A percentile compares a stretch with the other conserved stretches of the same genome.
phyloP scores from a whole-genome alignment of 805 yeast genomes.

The Hanseniaspora valbyensis region DNA sequence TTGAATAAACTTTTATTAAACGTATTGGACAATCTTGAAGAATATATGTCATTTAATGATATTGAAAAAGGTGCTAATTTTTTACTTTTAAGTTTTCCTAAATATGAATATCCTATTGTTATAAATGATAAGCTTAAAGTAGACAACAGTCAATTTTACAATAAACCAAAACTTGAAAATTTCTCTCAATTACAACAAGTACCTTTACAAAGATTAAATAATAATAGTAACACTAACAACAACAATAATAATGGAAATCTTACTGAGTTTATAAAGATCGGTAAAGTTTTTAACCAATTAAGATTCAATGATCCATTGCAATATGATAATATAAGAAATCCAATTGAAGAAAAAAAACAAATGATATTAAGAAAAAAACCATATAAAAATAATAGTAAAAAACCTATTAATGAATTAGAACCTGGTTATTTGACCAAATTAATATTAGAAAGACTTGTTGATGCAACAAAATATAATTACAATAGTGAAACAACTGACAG shows the following conservation, averaged over 20 bases:
- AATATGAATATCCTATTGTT: neutral
- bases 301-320: neutral
- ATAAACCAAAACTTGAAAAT: neutral
- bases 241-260: too few species aligned
- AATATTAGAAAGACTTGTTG: conserved; percentile 2
- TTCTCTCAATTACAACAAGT: neutral
- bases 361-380: conserved; percentile 8
- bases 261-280: conserved; percentile 2
- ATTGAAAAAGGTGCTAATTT: conserved; percentile 11
- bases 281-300: neutral
- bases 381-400: neutral
- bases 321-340: neutral
- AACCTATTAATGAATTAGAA: conserved; percentile 1
- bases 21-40: conserved; percentile 1
- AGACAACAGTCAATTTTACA: neutral
- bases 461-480: conserved; percentile 1
- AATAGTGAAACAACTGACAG: neutral
- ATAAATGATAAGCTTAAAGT: conserved; percentile 6
- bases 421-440: conserved; percentile 1
- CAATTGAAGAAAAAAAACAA: conserved; percentile 1
- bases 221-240: neutral
- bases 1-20: neutral
- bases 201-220: too few species aligned
- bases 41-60: conserved; percentile 5
- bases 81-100: neutral